phyloP scores from a whole-genome alignment of 164 flowering plant genomes.

The Brasenia schreberi region DNA sequence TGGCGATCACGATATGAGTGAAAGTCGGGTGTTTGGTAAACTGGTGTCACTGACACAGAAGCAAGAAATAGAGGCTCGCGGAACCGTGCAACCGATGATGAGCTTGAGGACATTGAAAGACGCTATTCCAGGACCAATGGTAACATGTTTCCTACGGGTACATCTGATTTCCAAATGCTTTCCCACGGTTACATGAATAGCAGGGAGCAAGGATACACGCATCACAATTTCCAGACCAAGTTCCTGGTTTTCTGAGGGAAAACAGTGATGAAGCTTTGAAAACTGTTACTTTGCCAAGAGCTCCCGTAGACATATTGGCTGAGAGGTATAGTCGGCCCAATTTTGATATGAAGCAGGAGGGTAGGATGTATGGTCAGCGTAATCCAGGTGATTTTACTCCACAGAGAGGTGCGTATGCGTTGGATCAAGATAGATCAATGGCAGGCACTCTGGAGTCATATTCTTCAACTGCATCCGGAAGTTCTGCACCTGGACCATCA shows the following conservation, averaged over 20 bases:
- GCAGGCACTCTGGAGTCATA: constrained; percentile 9
- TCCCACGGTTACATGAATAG: not conserved
- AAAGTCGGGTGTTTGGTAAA: constrained; percentile 8
- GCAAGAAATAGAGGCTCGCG: constrained; percentile 12
- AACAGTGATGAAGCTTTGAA: constrained; percentile 4
- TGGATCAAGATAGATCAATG: constrained; percentile 12
- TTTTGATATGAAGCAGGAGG: constrained; percentile 8
- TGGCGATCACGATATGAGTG: constrained; percentile 4
- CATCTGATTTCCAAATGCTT: not conserved
- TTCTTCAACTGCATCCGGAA: constrained; percentile 15
- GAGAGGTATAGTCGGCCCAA: constrained; percentile 7
- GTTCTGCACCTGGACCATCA: constrained; percentile 6
- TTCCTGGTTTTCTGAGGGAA: constrained; percentile 5
- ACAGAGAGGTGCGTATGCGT: constrained; percentile 9
- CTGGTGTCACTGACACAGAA: constrained; percentile 13
- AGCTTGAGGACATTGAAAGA: constrained; percentile 4
- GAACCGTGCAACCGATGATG: constrained; percentile 1
- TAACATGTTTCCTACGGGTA: not conserved
- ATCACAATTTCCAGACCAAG: constrained; percentile 3
- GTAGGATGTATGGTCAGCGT: constrained; percentile 22
- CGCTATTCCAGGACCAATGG: not conserved
- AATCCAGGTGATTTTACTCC: constrained; percentile 5
- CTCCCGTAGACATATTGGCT: constrained; percentile 4
- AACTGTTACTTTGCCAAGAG: not conserved
- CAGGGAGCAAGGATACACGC: not conserved